These are phyloP conservation scores for Microcos paniculata DNA, from an alignment of 345 rosid species.

Conservation along the genomic window DNA sequence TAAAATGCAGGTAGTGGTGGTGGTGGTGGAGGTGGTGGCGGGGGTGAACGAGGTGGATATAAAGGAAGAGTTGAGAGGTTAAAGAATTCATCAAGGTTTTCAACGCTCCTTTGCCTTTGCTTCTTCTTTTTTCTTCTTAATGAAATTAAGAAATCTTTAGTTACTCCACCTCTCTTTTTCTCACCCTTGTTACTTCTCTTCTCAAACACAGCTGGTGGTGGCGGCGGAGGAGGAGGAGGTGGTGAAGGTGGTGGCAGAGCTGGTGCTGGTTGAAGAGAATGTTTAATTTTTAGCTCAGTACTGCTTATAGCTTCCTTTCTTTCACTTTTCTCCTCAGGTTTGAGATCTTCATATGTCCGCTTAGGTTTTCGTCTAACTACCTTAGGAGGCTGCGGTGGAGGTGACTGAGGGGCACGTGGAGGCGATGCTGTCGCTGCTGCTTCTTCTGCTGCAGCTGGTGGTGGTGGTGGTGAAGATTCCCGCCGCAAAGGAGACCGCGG, in stretches of 20 bases:
- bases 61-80: slow-evolving; percentile 24
- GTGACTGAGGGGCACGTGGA: slow-evolving; percentile 15
- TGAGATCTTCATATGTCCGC: slow-evolving; percentile 30
- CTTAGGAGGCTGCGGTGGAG: slow-evolving; percentile 21
- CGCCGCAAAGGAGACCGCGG: slow-evolving; percentile 2
- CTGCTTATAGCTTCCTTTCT: not conserved
- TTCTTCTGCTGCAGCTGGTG: no score
- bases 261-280: slow-evolving; percentile 18
- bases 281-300: slow-evolving; percentile 13
- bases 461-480: not conserved
- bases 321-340: slow-evolving; percentile 14
- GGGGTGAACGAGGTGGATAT: slow-evolving; percentile 29
- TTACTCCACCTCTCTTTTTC: slow-evolving; percentile 59
- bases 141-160: slow-evolving; percentile 60
- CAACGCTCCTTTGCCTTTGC: slow-evolving; percentile 80
- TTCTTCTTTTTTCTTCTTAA: slow-evolving; percentile 59
- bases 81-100: slow-evolving; percentile 68
- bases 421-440: not conserved
- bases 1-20: slow-evolving; percentile 57
- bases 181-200: slow-evolving; percentile 29
- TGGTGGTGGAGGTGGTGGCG: slow-evolving; percentile 52
- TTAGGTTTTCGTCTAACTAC: slow-evolving; percentile 31
- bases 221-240: slow-evolving; percentile 30
- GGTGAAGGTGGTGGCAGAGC: slow-evolving; percentile 24
- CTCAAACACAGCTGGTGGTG: slow-evolving; percentile 24